Percentiles rank a stretch among this genome's conserved stretches.
phyloP scores from a whole-genome alignment of 2,329 filamentous ascomycete species.

The Ambrosiella cleistominuta region DNA sequence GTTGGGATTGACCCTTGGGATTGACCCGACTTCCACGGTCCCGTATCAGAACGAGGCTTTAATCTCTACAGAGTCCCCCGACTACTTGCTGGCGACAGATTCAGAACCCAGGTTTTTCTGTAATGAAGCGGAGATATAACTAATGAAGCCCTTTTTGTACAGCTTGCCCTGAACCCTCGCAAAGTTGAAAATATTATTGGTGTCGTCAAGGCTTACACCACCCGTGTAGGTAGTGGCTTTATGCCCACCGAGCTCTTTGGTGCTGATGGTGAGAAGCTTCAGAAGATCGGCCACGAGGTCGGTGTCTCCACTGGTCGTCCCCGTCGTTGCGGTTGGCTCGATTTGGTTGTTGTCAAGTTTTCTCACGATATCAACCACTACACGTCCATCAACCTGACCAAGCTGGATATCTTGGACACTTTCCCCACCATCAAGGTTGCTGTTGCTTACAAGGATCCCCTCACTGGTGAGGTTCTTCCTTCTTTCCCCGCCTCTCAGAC shows the following conservation, averaged over 20 bases:
- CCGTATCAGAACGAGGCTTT: too few relatives aligned
- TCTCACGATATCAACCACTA: conserved; percentile 37
- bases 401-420: conserved; percentile 48
- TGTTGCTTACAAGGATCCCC: conserved; percentile 42
- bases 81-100: background rate
- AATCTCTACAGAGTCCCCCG: background rate
- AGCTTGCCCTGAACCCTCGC: conserved; percentile 26
- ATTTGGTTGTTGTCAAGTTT: conserved; percentile 53
- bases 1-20: too few relatives aligned
- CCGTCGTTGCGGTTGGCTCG: conserved; percentile 31
- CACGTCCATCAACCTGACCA: conserved; percentile 31
- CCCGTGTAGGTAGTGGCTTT: conserved; percentile 40
- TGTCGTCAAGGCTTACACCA: conserved; percentile 46
- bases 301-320: conserved; percentile 14
- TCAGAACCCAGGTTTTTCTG: background rate
- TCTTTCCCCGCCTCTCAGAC: conserved; percentile 48
- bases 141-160: conserved; percentile 1
- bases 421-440: conserved; percentile 56
- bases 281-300: conserved; percentile 27
- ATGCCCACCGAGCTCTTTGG: conserved; percentile 42
- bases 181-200: conserved; percentile 42
- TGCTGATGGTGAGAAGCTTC: conserved; percentile 23
- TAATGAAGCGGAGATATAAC: background rate
- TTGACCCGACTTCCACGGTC: background rate
- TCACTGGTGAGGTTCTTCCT: conserved; percentile 30